These are phyloP conservation scores for Epichloe sylvatica DNA, from an alignment of 2,329 filamentous ascomycete species.

Conservation along the genomic window DNA sequence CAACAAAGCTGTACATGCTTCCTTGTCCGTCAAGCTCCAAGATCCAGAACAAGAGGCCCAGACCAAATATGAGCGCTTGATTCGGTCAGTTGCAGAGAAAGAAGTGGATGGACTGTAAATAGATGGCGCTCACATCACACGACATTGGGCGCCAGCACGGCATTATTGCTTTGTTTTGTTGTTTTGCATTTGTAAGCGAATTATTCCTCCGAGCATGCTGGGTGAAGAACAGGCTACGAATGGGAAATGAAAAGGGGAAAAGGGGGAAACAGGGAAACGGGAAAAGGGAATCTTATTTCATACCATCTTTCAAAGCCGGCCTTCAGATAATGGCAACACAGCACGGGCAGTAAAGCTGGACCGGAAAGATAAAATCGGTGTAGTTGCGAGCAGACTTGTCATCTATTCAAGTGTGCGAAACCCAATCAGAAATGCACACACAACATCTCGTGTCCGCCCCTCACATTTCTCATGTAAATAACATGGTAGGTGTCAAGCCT, in stretches of 20 bases:
- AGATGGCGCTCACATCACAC: too few species aligned
- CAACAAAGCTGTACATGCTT: constrained; percentile 5
- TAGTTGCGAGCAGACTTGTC: neutral
- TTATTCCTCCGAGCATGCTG: neutral
- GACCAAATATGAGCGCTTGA: constrained; percentile 23
- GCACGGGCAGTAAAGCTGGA: neutral
- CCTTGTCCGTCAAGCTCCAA: constrained; percentile 13
- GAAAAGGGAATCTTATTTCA: too few species aligned
- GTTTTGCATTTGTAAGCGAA: neutral
- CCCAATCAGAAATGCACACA: neutral
- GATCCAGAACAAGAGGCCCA: constrained; percentile 24
- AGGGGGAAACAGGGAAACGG: too few species aligned
- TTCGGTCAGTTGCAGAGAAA: constrained; percentile 23
- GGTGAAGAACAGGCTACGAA: neutral
- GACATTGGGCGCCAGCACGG: too few species aligned
- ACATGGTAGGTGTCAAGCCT: too few species aligned
- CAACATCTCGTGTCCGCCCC: neutral
- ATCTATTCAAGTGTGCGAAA: neutral
- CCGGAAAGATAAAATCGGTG: neutral
- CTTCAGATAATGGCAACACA: neutral
- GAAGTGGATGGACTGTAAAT: constrained; percentile 14
- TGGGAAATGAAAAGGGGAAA: too few species aligned
- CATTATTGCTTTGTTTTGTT: neutral
- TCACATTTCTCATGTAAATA: too few species aligned
- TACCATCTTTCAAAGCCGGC: too few species aligned